phyloP scores from a whole-genome alignment of 306 rosid genomes.

The Macrotyloma uniflorum region DNA sequence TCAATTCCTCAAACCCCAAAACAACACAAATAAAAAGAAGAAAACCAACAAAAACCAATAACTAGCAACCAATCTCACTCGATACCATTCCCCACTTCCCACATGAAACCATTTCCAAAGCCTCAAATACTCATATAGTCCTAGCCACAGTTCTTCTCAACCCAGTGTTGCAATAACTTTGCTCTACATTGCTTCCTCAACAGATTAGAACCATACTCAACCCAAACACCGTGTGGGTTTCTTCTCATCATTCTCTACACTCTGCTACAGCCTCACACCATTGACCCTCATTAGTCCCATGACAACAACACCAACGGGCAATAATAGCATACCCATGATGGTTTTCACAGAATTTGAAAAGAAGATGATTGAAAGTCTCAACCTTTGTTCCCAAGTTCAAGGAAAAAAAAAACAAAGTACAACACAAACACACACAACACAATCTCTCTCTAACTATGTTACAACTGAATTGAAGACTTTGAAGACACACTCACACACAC shows the following conservation, averaged over 20 bases:
- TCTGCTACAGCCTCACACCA: conserved; percentile 28
- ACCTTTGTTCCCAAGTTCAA: conserved; percentile 32
- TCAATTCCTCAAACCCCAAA: conserved; percentile 9
- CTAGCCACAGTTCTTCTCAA: conserved; percentile 1
- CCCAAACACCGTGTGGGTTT: background rate
- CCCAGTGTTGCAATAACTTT: conserved; percentile 26
- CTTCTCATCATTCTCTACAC: background rate
- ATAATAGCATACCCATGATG: conserved; percentile 25
- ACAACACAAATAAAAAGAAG: background rate
- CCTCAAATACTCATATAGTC: background rate
- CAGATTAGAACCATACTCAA: conserved; percentile 10
- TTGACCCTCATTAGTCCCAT: conserved; percentile 3
- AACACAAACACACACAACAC: background rate
- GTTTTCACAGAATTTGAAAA: conserved; percentile 15
- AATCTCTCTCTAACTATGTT: background rate
- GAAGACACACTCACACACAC: background rate
- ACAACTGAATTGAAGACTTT: conserved; percentile 34
- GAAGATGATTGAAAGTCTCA: conserved; percentile 28
- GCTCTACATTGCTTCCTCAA: conserved; percentile 46
- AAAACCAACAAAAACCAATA: conserved; percentile 12
- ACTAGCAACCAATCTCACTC: conserved; percentile 32
- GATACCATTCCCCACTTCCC: conserved; percentile 38
- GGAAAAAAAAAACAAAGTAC: conserved; percentile 36
- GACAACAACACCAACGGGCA: conserved; percentile 29
- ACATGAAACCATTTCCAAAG: conserved; percentile 26